Base-by-base conservation (phyloP, 2,329 filamentous ascomycete genomes). In the Sporothrix pallida region DNA sequence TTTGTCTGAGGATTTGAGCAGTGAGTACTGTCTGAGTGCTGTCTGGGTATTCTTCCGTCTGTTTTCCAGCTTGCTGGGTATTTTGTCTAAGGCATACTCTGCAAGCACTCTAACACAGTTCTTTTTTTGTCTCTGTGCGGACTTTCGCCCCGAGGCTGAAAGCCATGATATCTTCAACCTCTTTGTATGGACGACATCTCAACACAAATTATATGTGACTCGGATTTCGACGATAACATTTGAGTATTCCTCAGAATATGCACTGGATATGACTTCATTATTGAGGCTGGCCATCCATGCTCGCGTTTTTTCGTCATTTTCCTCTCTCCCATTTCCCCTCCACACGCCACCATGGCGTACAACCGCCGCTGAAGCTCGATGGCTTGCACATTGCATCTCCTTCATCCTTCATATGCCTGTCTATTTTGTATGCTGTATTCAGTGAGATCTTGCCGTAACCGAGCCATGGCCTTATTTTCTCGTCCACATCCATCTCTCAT, bases 91-190 rank as follows among this genome's bases (percentile, higher is more conserved):
- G 23, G 15, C 9, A 15, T 5, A 7, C 31, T 7, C 31, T 37
- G 3, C 4, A 37, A 37, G 3, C 31, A 23, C 23, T n/a, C 10
- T 26, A 5, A 9, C 7, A 26, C 23, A 1, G 20, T 26, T 7
- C 68, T 17, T 46, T 44, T n/a, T 7, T n/a, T 46, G 15, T n/a
- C 31, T 37, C 52, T 15, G 20, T 2, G 7, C 50, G 68, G 52
- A 70, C 52, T 26, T 58, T 50, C 68, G 68, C 52, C 50, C 52
- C 52, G 68, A 26, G 68, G 50, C 68, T 70, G 50, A 70, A 26
- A 44, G 48, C 48, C 63, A 67, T 42, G 20, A 56, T 70, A 7
- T 68, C 23, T 50, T 23, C 62, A 46, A 46, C 63, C 44, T 52
- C 23, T 42, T 13, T 17, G 37, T 20, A 46, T 26, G 62, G 42